Conservation (phyloP, 805 yeast genomes). For the Candida pini region DNA sequence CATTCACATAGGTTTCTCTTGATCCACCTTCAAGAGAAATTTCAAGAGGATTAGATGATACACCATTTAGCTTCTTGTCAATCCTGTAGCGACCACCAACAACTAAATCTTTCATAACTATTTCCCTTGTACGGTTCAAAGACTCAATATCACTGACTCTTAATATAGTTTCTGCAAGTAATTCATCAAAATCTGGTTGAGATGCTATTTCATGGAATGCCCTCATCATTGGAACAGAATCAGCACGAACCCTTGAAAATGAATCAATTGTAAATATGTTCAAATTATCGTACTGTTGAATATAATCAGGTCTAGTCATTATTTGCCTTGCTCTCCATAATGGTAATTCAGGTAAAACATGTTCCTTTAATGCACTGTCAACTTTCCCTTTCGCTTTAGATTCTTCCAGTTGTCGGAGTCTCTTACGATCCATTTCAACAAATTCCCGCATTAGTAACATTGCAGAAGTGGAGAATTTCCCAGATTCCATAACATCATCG, state of each 20-base stretch:
- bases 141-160: constrained; percentile 74
- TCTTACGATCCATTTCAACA: constrained; percentile 57
- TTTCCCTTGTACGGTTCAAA: constrained; percentile 69
- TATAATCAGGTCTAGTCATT: constrained; percentile 81
- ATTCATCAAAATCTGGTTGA: constrained; percentile 63
- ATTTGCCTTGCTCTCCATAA: constrained; percentile 80
- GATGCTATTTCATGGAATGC: constrained; percentile 75
- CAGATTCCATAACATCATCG: constrained; percentile 82
- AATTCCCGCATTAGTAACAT: constrained; percentile 66
- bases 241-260: constrained; percentile 67
- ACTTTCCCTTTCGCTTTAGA: constrained; percentile 10
- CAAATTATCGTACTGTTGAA: constrained; percentile 66
- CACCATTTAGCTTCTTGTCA: constrained; percentile 10
- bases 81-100: constrained; percentile 42
- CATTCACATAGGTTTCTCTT: constrained; percentile 11
- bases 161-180: constrained; percentile 58
- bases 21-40: constrained; percentile 14
- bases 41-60: constrained; percentile 3
- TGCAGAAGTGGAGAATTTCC: constrained; percentile 69
- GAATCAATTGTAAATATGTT: constrained; percentile 79
- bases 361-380: constrained; percentile 29
- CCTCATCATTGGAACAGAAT: constrained; percentile 84
- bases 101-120: constrained; percentile 64
- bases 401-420: constrained; percentile 22
- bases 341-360: constrained; percentile 66